Conservation (phyloP, 257 asterid genomes). For the Echites panduratus region DNA sequence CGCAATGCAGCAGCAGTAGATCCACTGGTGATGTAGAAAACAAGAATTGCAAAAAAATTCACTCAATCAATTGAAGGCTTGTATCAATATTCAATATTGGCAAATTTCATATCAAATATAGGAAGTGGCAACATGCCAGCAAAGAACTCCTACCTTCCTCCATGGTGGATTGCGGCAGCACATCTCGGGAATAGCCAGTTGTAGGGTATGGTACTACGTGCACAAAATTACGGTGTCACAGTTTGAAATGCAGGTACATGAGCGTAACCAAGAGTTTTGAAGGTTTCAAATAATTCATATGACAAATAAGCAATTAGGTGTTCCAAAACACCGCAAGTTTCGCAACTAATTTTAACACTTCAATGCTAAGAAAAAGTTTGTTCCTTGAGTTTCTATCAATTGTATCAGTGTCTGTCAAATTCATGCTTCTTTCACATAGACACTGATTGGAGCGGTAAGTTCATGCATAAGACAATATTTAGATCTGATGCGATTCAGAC, state of each 20-base stretch:
- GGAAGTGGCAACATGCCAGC: conserved; percentile 2
- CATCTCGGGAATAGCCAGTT: conserved; percentile 85
- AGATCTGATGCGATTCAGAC: background rate
- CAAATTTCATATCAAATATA: conserved; percentile 2
- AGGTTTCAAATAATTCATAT: background rate
- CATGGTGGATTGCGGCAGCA: conserved; percentile 86
- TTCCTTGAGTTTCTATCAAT: background rate
- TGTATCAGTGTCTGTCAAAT: background rate
- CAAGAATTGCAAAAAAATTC: conserved; percentile 12
- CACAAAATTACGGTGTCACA: conserved; percentile 18
- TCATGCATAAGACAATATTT: background rate
- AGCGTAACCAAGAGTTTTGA: background rate
- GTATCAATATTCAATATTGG: conserved; percentile 7
- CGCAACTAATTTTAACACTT: background rate
- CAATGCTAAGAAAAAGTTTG: background rate
- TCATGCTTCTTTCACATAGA: background rate
- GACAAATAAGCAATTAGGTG: background rate
- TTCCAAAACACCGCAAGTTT: background rate
- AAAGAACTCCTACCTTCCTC: conserved; percentile 69
- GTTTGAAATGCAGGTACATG: background rate
- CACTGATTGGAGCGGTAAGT: background rate
- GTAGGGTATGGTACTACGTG: conserved; percentile 62
- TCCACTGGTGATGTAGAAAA: conserved; percentile 52
- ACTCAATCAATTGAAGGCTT: conserved; percentile 10
- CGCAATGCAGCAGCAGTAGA: conserved; percentile 84